Evolutionary conservation across 805 yeast species (phyloP), one percentile per base, ranked within the genome.

Genomic region (Nakazawaea peltata): DNA sequence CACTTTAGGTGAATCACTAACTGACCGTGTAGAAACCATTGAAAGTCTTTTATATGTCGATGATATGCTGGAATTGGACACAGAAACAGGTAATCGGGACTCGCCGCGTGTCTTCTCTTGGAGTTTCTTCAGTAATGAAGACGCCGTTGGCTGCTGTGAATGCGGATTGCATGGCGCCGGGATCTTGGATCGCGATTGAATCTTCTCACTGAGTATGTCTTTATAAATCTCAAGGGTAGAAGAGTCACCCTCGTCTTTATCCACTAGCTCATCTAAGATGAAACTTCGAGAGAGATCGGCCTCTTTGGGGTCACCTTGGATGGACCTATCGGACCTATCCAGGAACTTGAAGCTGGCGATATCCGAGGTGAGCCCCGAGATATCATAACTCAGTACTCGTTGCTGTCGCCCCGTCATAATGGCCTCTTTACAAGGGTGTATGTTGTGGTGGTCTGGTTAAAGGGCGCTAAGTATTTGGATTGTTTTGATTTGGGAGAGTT

Each of bases 201-300:
- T 36, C 23, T 32, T 36, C 16, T 32, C 40, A 24, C 16, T 31
- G 19, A 36, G 15, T 5, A 36, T 36, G 22, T 32, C 40, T 19
- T 32, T 36, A 18, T 36, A 36, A 6, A 24, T 19, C 16, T 36
- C 40, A 10, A 32, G 28, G 4, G 32, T 27, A 4, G 39, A 30
- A 10, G n/a, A 5, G 14, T 27, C 34, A 7, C 18, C 24, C 7
- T 19, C 30, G 7, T 21, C 17, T 9, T 26, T 19, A 5, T 29
- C 33, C 5, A 34, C 23, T 16, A 36, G 16, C n/a, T 34, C 38
- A 4, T 34, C 38, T 5, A 34, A 15, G 7, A 30, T 26, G 26
- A 34, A 30, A 26, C 38, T 34, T 12, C 26, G 22, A 11, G 36
- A 12, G 3, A 19, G 13, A 25, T 10, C 7, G n/a, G 27, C 13